Percentiles rank a stretch among this genome's conserved stretches.
Evolutionary conservation across 306 rosid species (phyloP).

Genomic region (Begonia fuchsioides): DNA sequence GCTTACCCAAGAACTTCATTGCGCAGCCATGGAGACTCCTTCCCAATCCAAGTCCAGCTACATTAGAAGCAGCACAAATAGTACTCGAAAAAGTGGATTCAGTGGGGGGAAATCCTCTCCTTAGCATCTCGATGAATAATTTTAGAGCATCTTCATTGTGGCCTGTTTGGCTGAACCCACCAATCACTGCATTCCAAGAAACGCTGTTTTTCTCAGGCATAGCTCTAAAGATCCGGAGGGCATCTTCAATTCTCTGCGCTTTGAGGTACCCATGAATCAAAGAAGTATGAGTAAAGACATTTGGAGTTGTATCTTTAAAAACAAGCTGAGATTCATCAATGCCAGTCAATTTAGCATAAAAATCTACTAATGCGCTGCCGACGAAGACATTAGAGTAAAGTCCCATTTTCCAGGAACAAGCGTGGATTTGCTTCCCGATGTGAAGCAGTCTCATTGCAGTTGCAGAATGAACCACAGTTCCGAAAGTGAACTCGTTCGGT

Average conservation of each 20-base stretch:
- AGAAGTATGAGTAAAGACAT: conserved; percentile 79
- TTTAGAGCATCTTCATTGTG: conserved; percentile 67
- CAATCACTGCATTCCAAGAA: conserved; percentile 79
- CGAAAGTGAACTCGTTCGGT: conserved; percentile 73
- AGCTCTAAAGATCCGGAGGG: conserved; percentile 33
- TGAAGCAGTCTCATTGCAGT: conserved; percentile 22
- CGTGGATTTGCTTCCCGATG: conserved; percentile 64
- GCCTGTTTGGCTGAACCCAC: conserved; percentile 79
- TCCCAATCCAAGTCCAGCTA: conserved; percentile 68
- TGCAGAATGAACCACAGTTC: conserved; percentile 49
- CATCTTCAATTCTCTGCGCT: conserved; percentile 42
- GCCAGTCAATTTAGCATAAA: conserved; percentile 51
- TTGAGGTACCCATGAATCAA: conserved; percentile 59
- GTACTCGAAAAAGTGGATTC: conserved; percentile 75
- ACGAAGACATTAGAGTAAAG: conserved; percentile 46
- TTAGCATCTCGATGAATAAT: conserved; percentile 50
- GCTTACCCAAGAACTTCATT: conserved; percentile 58
- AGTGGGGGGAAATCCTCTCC: conserved; percentile 49
- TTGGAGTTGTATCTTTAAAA: conserved; percentile 47
- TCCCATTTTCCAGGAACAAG: conserved; percentile 40
- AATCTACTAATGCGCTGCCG: conserved; percentile 68
- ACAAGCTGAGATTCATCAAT: conserved; percentile 42
- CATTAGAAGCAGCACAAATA: conserved; percentile 53
- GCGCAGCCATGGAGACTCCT: conserved; percentile 70
- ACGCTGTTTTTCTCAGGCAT: conserved; percentile 72